A percentile compares a stretch with the other conserved stretches of the same genome.
Evolutionary conservation across 2,329 filamentous ascomycete genomes (phyloP).

Genomic region (Xylaria sp.): DNA sequence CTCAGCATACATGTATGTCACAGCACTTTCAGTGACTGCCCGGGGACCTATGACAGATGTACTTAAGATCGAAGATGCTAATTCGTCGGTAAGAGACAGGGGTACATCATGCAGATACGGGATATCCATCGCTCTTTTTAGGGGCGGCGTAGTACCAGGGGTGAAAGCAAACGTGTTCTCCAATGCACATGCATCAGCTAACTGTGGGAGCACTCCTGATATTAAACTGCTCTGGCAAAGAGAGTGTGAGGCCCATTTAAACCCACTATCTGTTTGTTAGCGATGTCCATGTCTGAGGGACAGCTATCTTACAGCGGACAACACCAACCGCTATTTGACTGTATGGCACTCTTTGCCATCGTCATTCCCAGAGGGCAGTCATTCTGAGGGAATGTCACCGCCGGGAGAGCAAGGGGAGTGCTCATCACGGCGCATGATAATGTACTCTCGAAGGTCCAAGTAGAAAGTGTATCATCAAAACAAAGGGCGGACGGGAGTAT

Average conservation of each 20-base stretch:
- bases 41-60: neutral
- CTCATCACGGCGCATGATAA: conserved; percentile 5
- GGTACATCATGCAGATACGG: neutral
- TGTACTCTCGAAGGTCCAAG: conserved; percentile 9
- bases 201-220: neutral
- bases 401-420: neutral
- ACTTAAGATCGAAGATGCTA: neutral
- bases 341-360: neutral
- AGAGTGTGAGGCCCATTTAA: conserved; percentile 6
- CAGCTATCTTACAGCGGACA: conserved; percentile 18
- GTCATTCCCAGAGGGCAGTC: conserved; percentile 19
- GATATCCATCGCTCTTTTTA: neutral
- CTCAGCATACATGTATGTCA: conserved; percentile 3
- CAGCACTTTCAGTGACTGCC: neutral
- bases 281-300: neutral
- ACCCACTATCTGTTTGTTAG: conserved; percentile 14
- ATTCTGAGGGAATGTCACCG: conserved; percentile 3
- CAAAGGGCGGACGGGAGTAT: conserved; percentile 25
- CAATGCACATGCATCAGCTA: conserved; percentile 3
- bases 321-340: conserved; percentile 8
- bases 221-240: conserved; percentile 17
- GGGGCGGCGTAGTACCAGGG: neutral
- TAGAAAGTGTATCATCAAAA: conserved; percentile 8
- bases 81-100: neutral
- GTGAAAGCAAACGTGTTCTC: neutral